phyloP scores from a whole-genome alignment of 352 stramenopile species.

The Halophytophthora polymorphica region DNA sequence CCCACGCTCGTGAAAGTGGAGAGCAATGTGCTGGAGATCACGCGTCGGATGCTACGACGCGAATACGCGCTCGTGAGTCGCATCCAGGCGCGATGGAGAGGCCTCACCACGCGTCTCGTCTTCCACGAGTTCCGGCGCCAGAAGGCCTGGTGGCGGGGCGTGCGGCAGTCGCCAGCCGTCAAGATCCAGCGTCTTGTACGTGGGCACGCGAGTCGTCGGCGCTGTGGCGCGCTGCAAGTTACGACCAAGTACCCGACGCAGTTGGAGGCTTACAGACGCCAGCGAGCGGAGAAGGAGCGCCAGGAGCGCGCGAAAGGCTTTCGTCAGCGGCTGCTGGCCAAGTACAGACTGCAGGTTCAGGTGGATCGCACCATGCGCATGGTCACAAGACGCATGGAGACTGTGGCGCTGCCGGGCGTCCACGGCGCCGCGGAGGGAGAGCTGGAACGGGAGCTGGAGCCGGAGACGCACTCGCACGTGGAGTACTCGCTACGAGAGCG shows the following conservation, averaged over 20 bases:
- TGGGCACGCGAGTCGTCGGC: conserved; percentile 34
- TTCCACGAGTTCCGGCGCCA: conserved; percentile 68
- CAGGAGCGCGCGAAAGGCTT: conserved; percentile 29
- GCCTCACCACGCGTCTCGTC: conserved; percentile 55
- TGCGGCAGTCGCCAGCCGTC: conserved; percentile 63
- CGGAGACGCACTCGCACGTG: conserved; percentile 15
- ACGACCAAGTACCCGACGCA: conserved; percentile 43
- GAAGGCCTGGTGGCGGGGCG: conserved; percentile 51
- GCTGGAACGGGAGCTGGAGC: conserved; percentile 2
- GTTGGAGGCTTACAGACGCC: conserved; percentile 32
- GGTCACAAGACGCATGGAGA: conserved; percentile 31
- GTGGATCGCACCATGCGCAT: conserved; percentile 48
- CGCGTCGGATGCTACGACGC: conserved; percentile 51
- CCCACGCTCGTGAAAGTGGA: conserved; percentile 71
- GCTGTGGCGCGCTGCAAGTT: conserved; percentile 33
- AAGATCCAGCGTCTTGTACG: conserved; percentile 71
- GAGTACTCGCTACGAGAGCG: conserved; percentile 22
- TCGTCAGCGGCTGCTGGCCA: conserved; percentile 45
- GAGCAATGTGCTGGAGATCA: conserved; percentile 71
- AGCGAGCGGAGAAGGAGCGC: conserved; percentile 21
- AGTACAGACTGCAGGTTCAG: conserved; percentile 58
- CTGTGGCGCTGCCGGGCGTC: conserved; percentile 1
- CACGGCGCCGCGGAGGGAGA: conserved; percentile 5
- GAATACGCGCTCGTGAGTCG: conserved; percentile 67
- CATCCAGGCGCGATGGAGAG: conserved; percentile 65